Evolutionary conservation across 345 rosid genomes (phyloP).

Genomic region (Theobroma cacao): DNA sequence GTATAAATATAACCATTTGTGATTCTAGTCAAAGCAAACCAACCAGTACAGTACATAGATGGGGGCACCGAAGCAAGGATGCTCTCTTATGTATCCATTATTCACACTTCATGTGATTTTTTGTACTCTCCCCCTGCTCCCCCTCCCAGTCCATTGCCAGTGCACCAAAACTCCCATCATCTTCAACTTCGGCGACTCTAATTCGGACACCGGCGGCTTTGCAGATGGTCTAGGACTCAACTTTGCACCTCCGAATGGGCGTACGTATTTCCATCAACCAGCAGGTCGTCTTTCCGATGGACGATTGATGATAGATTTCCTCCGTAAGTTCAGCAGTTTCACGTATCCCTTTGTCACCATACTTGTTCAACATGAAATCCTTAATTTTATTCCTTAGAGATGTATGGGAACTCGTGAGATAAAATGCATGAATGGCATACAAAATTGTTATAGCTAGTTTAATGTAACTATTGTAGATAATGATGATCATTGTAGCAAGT

Average conservation of each 20-base stretch:
- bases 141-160: conserved; percentile 26
- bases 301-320: conserved; percentile 56
- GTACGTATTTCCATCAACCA: conserved; percentile 45
- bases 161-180: conserved; percentile 33
- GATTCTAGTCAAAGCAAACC: background rate
- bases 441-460: too few species aligned
- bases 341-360: background rate
- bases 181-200: conserved; percentile 56
- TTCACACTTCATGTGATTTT: background rate
- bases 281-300: conserved; percentile 50
- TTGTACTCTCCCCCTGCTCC: conserved; percentile 8
- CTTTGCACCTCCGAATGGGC: conserved; percentile 48
- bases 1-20: background rate
- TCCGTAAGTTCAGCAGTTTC: conserved; percentile 35
- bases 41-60: background rate
- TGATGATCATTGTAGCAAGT: too few species aligned
- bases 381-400: background rate
- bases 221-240: conserved; percentile 35
- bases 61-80: background rate
- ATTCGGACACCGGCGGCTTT: conserved; percentile 56
- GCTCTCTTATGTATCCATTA: background rate
- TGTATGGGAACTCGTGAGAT: background rate
- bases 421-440: background rate
- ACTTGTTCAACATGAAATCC: background rate
- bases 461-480: too few species aligned